Evolutionary conservation across 768 basidiomycete genomes (phyloP), one percentile per base, ranked within the genome.

Genomic region (Mycena indigotica): DNA sequence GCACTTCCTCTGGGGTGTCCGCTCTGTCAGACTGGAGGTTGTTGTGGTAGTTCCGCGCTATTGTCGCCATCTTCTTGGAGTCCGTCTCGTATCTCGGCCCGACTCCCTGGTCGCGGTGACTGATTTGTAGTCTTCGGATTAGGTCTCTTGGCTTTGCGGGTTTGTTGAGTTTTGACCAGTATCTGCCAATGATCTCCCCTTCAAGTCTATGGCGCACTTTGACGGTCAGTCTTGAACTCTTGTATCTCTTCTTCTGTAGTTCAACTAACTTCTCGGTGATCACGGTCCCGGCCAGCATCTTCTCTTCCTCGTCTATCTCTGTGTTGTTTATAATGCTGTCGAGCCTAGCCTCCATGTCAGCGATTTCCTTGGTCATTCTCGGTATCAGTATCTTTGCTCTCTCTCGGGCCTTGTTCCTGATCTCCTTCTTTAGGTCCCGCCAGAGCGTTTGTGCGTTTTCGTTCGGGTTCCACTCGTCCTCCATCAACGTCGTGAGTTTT

Each of bases 1-100:
- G n/a, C 5, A 25, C 16, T 21, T 35, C 44, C 3, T 2, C 29
- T 46, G 1, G 41, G 3, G 0, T 19, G 3, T 51, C 8, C 17
- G 41, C n/a, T 8, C 41, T 4, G 0, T 40, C 38, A 3, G 3
- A n/a, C 29, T 57, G 56, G 12, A 56, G 28, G 5, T 21, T 56
- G 23, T 56, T 39, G 25, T 56, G 55, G 55, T 57, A 39, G 40
- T 48, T 35, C 19, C 38, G n/a, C 5, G 56, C 56, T 13, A 52
- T 46, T 0, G 10, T 21, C 3, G 56, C 56, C 56, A 57, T 57
- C 6, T 38, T 2, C 23, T 21, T 26, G 8, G 56, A 52, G 23
- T 57, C n/a, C 3, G n/a, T 46, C 13, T 57, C 56, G 49, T 57
- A 57, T 16, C 39, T 49, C 1, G 44, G 19, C 3, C 46, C 6